A percentile compares a stretch with the other conserved stretches of the same genome.
These are phyloP conservation scores for Pichia gijzeniarum DNA, from an alignment of 805 yeast species.

Conservation along the genomic window DNA sequence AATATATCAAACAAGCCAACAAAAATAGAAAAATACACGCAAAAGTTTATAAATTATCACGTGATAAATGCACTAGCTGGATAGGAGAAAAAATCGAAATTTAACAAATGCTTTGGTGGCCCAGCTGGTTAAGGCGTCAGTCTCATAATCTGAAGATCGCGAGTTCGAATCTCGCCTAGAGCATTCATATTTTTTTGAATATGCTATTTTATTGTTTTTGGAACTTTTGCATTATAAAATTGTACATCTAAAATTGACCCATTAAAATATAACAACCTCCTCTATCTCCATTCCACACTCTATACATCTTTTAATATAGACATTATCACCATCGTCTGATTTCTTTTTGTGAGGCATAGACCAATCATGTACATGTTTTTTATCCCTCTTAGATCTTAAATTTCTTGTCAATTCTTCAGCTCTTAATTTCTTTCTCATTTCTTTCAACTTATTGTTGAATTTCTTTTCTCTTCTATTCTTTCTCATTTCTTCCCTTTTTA, in stretches of 20 bases:
- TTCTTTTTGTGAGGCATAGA: conserved; percentile 43
- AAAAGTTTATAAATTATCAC: no score
- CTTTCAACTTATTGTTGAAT: conserved; percentile 69
- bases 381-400: conserved; percentile 44
- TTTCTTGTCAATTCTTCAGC: conserved; percentile 83
- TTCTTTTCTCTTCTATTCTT: conserved; percentile 69
- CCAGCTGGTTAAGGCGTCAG: conserved; percentile 37
- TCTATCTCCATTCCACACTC: conserved; percentile 83
- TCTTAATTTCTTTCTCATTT: conserved; percentile 86
- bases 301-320: conserved; percentile 56
- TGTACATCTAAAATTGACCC: no score
- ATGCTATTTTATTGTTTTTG: no score
- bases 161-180: conserved; percentile 37
- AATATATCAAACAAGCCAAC: no score
- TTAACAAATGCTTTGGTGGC: conserved; percentile 29
- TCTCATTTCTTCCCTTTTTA: conserved; percentile 66
- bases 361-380: conserved; percentile 72
- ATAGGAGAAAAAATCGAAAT: no score
- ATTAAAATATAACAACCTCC: conserved; percentile 38
- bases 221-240: no score
- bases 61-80: no score
- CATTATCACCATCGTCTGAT: conserved; percentile 14
- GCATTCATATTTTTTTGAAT: no score
- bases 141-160: conserved; percentile 37
- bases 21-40: no score